Evolutionary conservation across 768 basidiomycete genomes (phyloP).

Genomic region (Xerocomellus chrysenteron): DNA sequence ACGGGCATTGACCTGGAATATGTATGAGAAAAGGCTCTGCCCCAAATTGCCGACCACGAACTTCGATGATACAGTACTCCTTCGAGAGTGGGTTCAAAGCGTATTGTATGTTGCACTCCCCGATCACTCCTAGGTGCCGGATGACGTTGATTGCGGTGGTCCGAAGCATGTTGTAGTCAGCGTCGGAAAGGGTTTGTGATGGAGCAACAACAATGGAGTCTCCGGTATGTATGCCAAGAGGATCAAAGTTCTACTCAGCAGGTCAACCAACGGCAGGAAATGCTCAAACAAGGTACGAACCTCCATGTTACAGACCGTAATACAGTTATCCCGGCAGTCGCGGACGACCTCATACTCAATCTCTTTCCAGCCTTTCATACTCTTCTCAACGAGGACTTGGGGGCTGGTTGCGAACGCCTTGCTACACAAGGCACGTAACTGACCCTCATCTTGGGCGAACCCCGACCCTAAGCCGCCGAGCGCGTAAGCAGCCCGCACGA

Average conservation of each 20-base stretch:
- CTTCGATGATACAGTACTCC: slow-evolving; percentile 99
- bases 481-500: slow-evolving; percentile 95
- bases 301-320: slow-evolving; percentile 99
- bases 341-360: slow-evolving; percentile 99
- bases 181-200: slow-evolving; percentile 96
- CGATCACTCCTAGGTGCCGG: slow-evolving; percentile 95
- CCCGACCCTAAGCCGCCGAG: slow-evolving; percentile 94
- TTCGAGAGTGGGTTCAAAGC: slow-evolving; percentile 93
- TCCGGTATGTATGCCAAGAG: slow-evolving; percentile 96
- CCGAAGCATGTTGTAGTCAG: slow-evolving; percentile 99
- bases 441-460: slow-evolving; percentile 92
- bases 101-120: slow-evolving; percentile 99
- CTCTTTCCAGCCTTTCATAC: slow-evolving; percentile 99
- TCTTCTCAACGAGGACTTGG: slow-evolving; percentile 98
- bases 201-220: slow-evolving; percentile 98
- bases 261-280: neutral
- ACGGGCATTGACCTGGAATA: slow-evolving; percentile 81
- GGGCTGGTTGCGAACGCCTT: slow-evolving; percentile 98
- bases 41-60: slow-evolving; percentile 28
- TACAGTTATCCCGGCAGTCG: slow-evolving; percentile 97
- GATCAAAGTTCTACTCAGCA: slow-evolving; percentile 86
- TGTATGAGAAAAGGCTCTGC: slow-evolving; percentile 1
- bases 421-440: slow-evolving; percentile 82
- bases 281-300: slow-evolving; percentile 43
- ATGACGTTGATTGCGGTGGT: slow-evolving; percentile 98